Conservation (phyloP, 768 basidiomycete genomes). For the Trametes villosa region DNA sequence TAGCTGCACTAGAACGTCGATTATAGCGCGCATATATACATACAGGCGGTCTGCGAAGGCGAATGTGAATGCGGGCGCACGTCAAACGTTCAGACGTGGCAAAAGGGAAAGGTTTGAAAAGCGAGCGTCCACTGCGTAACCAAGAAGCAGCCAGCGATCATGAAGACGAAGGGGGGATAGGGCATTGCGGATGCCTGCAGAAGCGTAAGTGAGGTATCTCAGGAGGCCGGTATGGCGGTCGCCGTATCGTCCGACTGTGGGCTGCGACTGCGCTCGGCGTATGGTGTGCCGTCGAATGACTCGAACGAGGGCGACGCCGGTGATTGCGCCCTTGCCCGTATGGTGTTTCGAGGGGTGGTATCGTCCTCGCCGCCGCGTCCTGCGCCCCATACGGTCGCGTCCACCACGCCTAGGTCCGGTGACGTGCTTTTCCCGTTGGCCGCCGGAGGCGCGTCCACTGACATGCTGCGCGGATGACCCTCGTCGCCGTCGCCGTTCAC, state of each 20-base stretch:
- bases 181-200: conserved; percentile 2
- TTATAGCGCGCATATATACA: conserved; percentile 25
- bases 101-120: neutral
- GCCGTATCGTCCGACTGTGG: conserved; percentile 37
- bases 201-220: neutral
- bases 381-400: conserved; percentile 18
- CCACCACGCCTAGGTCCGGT: conserved; percentile 13
- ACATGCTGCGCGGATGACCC: conserved; percentile 11
- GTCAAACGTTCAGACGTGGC: neutral
- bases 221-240: conserved; percentile 21
- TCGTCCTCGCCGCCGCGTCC: conserved; percentile 31
- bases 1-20: conserved; percentile 19
- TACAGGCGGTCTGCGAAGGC: neutral
- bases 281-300: conserved; percentile 24
- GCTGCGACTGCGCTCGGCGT: conserved; percentile 33
- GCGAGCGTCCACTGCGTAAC: neutral
- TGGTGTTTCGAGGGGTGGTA: conserved; percentile 51
- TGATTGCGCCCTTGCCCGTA: conserved; percentile 32
- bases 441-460: conserved; percentile 29
- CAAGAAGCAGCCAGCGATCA: neutral
- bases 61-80: neutral
- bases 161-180: neutral
- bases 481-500: conserved; percentile 27
- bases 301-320: conserved; percentile 26
- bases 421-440: conserved; percentile 22